Evolutionary conservation across 2,329 filamentous ascomycete genomes (phyloP), one percentile per base, ranked within the genome.

Genomic region (Rhexocercosporidium sp.): DNA sequence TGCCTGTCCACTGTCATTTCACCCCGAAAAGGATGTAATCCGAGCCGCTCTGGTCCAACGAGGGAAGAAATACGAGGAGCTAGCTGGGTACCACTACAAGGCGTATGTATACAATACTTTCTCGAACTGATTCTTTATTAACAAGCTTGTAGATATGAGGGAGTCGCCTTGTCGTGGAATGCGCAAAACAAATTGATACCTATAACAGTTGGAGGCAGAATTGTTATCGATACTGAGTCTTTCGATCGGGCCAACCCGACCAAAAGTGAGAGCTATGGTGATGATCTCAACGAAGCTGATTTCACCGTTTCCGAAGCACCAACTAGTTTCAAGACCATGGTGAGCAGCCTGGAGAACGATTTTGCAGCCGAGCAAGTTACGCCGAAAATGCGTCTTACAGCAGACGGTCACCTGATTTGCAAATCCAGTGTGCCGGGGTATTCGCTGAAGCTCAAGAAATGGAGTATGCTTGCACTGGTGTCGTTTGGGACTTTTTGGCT

Each of bases 401-500:
- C 60, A 2, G 49, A 63, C 14, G 39, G 62, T 27, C 53, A 59
- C 9, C 16, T 66, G 27, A 59, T 63, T 16, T 57, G 51, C 16
- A 46, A 49, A 31, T 53, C 59, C 5, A 54, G 57, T 44, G 51
- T 66, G 16, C 25, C 59, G n/a, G 65, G 65, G 3, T 66, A 66
- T 22, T 59, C 53, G 7, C 54, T 66, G 37, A 82, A 81, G 75
- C 78, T 79, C 64, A 83, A 82, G 74, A 78, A 79, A 66, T 84
- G 81, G 82, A 57, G 83, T 66, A 81, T 84, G 67, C 83, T 84
- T 65, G 82, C 78, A 67, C 76, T 85, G 39, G 3, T 44, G 14
- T 5, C 12, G 39, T 18, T 44, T 3, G 14, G 18, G 18, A 12
- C 5, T n/a, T n/a, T 44, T 16, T 12, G 39, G 39, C 39, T 44